A percentile compares a stretch with the other conserved stretches of the same genome.
phyloP scores from a whole-genome alignment of 208 protist species.

The Angomonas ambiguus region DNA sequence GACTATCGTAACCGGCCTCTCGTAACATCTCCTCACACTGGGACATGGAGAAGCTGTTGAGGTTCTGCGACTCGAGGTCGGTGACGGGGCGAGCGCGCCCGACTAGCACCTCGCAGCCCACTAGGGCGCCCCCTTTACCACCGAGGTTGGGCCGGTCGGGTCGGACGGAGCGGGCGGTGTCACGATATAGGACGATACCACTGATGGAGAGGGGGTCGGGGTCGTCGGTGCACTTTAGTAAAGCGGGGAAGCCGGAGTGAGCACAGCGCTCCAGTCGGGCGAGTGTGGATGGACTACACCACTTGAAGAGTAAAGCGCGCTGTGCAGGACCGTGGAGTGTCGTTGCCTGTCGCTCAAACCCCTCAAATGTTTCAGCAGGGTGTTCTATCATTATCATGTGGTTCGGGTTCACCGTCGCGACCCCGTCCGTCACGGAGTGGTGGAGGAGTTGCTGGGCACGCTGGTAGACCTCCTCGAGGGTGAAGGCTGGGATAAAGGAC shows the following conservation, averaged over 20 bases:
- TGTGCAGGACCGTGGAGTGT: neutral
- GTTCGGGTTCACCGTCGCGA: neutral
- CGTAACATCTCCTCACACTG: conserved; percentile 62
- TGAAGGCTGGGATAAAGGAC: neutral
- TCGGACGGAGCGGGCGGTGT: conserved; percentile 23
- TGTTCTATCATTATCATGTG: neutral
- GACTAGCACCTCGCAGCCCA: conserved; percentile 48
- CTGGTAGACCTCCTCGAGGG: neutral
- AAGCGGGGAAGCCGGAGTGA: conserved; percentile 16
- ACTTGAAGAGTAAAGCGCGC: conserved; percentile 54
- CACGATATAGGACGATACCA: conserved; percentile 57
- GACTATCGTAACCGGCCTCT: conserved; percentile 58
- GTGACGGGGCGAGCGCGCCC: conserved; percentile 40
- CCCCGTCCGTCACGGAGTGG: neutral
- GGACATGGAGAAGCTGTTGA: conserved; percentile 49
- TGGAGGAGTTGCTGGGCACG: neutral
- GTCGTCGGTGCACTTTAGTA: conserved; percentile 32
- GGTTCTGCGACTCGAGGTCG: conserved; percentile 37
- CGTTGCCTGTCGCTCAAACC: neutral
- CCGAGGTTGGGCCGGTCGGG: conserved; percentile 14
- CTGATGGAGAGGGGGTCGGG: conserved; percentile 39
- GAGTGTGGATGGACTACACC: conserved; percentile 47
- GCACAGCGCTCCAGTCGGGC: conserved; percentile 27
- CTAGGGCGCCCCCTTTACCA: conserved; percentile 39
- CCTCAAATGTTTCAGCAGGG: neutral